Conservation (phyloP, 2,329 filamentous ascomycete genomes). For the Phaeosphaeria sp. region DNA sequence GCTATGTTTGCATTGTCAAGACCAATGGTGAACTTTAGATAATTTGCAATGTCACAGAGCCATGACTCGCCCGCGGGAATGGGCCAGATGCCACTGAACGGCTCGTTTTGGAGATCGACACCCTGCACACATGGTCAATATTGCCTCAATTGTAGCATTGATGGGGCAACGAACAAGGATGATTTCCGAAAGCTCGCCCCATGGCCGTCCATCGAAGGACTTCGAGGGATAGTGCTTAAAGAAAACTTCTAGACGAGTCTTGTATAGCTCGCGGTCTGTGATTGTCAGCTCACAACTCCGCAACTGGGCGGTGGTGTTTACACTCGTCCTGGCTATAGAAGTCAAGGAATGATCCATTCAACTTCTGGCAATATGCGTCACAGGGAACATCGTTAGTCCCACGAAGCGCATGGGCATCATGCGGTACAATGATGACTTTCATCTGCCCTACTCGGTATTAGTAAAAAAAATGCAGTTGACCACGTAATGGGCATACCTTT, state of each 20-base stretch:
- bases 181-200: slow-evolving; percentile 38
- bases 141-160: background rate
- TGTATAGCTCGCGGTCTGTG: slow-evolving; percentile 35
- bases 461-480: no score
- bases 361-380: slow-evolving; percentile 43
- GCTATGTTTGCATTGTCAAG: slow-evolving; percentile 39
- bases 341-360: slow-evolving; percentile 41
- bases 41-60: slow-evolving; percentile 44
- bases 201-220: slow-evolving; percentile 40
- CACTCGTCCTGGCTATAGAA: slow-evolving; percentile 43
- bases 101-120: slow-evolving; percentile 44
- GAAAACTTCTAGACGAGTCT: slow-evolving; percentile 40
- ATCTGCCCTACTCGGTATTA: slow-evolving; percentile 28
- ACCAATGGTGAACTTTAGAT: slow-evolving; percentile 36
- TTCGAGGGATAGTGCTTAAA: slow-evolving; percentile 45
- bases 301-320: slow-evolving; percentile 8
- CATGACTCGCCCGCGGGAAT: slow-evolving; percentile 43
- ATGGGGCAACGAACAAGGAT: slow-evolving; percentile 33
- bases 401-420: slow-evolving; percentile 43
- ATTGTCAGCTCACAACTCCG: background rate
- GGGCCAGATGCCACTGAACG: slow-evolving; percentile 43
- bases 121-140: slow-evolving; percentile 26
- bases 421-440: slow-evolving; percentile 46
- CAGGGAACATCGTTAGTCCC: slow-evolving; percentile 39
- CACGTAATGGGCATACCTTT: slow-evolving; percentile 23